Conservation (phyloP, 2,329 filamentous ascomycete genomes). For the Penicillium freii region DNA sequence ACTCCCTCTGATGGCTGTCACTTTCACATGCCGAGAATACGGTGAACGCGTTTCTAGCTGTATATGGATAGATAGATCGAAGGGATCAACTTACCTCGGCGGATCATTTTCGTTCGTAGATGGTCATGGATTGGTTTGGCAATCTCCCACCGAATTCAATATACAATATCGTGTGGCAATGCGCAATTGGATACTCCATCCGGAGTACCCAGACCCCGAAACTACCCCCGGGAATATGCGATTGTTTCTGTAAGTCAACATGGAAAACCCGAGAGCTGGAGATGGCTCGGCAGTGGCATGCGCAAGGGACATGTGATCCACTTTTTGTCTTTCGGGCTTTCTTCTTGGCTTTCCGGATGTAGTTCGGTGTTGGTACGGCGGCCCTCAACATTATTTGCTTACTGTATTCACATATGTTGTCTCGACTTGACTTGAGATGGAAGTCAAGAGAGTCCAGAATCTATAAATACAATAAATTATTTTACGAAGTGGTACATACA, state of each 20-base stretch:
- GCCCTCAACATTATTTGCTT: neutral
- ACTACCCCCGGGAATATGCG: neutral
- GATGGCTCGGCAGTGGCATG: constrained; percentile 1
- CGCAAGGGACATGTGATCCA: constrained; percentile 6
- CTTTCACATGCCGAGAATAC: constrained; percentile 17
- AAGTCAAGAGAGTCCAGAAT: too few species aligned
- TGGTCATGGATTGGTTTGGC: neutral
- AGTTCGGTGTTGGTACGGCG: neutral
- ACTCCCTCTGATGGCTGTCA: too few species aligned
- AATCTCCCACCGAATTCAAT: neutral
- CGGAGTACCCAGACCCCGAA: neutral
- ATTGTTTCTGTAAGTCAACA: neutral
- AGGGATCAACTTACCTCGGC: constrained; percentile 21
- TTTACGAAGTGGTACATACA: neutral
- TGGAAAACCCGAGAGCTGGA: neutral
- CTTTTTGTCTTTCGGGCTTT: neutral
- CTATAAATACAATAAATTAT: neutral
- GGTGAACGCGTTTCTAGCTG: neutral
- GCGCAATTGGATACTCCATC: neutral
- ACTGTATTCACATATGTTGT: neutral
- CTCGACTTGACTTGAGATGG: neutral
- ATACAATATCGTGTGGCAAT: constrained; percentile 10
- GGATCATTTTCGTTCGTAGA: constrained; percentile 21
- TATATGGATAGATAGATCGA: constrained; percentile 9
- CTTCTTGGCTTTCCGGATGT: neutral